Evolutionary conservation across 164 flowering plant species (phyloP), one percentile per base, ranked within the genome.

Genomic region (Taxillus chinensis): DNA sequence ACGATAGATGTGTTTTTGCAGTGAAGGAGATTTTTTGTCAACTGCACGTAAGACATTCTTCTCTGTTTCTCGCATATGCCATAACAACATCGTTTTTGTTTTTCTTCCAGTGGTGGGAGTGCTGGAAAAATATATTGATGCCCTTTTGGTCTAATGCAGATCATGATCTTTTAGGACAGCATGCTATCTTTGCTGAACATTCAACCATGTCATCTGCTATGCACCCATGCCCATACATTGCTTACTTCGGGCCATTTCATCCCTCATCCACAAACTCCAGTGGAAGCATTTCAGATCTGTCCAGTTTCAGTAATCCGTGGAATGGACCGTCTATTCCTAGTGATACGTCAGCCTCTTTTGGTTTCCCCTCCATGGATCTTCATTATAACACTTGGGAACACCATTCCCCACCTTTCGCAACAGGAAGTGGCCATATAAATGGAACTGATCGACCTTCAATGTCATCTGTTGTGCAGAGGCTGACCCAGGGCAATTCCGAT

Each of bases 201-300:
- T 63, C 93, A 59, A 70, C 86, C 8, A 84, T 84, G 40, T 79
- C 97, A 66, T 85, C 97, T 55, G 79, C 82, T 55, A 46, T 73
- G 43, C 96, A 85, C 71, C 82, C 84, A n/a, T 91, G 97, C 75
- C 97, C 97, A 3, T 87, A 85, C 67, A 40, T 87, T 57, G 79
- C 88, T 50, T 83, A 82, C 71, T 69, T 84, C 69, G 85, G 86
- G 64, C 93, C 93, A 12, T 55, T 86, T 58, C 92, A 79, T 62
- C 84, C 92, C 3, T 82, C 88, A 38, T 80, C 93, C 6, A 80
- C 88, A 49, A 82, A 66, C 70, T 72, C 92, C 14, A 71, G 73
- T 70, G 85, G 74, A 37, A 83, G 76, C 73, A 78, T 78, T 60
- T 67, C 83, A 43, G 92, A 92, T 66, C 79, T 80, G 70, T 72